These are phyloP conservation scores for Isochrysis galbana DNA, from an alignment of 78 protist genomes.

Conservation along the genomic window DNA sequence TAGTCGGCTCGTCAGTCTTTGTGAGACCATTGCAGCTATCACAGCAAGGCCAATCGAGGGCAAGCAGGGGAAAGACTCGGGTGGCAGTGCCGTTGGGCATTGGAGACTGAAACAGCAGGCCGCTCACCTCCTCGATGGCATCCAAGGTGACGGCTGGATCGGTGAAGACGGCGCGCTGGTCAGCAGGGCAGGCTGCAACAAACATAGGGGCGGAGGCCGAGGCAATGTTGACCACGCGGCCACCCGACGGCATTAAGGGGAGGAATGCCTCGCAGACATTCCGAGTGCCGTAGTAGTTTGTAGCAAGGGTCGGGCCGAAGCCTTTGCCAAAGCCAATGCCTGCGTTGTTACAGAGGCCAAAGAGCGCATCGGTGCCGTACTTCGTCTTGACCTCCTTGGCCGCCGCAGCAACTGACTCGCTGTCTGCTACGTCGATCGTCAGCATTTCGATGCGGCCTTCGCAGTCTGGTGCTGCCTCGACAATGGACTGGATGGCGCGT, in stretches of 20 bases:
- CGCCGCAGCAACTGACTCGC: background rate
- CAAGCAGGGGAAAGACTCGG: no score
- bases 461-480: background rate
- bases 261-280: background rate
- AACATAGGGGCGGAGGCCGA: slow-evolving; percentile 24
- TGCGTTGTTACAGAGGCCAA: slow-evolving; percentile 32
- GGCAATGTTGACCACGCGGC: slow-evolving; percentile 22
- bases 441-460: background rate
- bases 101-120: no score
- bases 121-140: background rate
- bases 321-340: slow-evolving; percentile 8
- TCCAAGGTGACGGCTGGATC: background rate
- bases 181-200: background rate
- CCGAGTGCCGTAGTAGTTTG: background rate
- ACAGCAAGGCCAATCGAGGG: no score
- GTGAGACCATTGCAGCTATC: no score
- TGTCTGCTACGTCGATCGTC: background rate
- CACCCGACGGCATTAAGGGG: background rate
- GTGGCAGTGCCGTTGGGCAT: no score
- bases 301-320: background rate
- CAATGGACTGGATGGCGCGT: background rate
- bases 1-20: no score
- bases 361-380: background rate
- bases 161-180: background rate
- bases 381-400: background rate